Base-by-base conservation (phyloP, 2,329 filamentous ascomycete genomes). In the Penicillium glabrum region DNA sequence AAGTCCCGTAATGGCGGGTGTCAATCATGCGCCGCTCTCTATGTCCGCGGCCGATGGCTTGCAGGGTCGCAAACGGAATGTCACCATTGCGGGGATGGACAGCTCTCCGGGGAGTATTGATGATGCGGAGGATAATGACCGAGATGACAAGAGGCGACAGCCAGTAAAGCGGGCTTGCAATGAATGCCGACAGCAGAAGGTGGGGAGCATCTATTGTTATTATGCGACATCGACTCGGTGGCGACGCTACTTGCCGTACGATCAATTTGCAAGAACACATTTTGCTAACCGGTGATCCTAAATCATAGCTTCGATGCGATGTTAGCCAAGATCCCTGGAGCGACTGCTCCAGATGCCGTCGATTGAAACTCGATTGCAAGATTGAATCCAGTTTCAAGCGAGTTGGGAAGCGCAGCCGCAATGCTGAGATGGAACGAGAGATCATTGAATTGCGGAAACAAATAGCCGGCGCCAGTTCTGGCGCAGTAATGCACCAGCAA, bases 341-440 rank as follows among this genome's bases (percentile, higher is more conserved):
- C 58, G 78, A 81, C 51, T 89, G 86, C 73, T 81, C 80, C 37
- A 81, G 86, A 59, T 89, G 86, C 72, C 77, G 80, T 60, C 86
- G 86, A 63, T 80, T 88, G 56, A 82, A 80, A 58, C 82, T 88
- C 39, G 79, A 80, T 53, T 89, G 86, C 74, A 85, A 86, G 66
- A 87, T 89, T 70, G 85, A 88, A 67, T 83, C 84, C 59, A 86
- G 86, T 72, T 89, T 89, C 77, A 88, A 87, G 75, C 82, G 86
- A 59, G 77, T 88, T 33, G 86, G 85, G 47, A 88, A 88, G 75
- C 80, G 86, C 56, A 88, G 85, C 61, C 77, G 86, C 77, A 80
- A 88, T 81, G 83, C 85, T 70, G 77, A 84, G 74, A 80, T 87
- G 87, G 79, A 86, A 79, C 73, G 83, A 74, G 75, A 85, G 64